Conservation (phyloP, 2,329 filamentous ascomycete genomes). For the Setomelanomma holmii region DNA sequence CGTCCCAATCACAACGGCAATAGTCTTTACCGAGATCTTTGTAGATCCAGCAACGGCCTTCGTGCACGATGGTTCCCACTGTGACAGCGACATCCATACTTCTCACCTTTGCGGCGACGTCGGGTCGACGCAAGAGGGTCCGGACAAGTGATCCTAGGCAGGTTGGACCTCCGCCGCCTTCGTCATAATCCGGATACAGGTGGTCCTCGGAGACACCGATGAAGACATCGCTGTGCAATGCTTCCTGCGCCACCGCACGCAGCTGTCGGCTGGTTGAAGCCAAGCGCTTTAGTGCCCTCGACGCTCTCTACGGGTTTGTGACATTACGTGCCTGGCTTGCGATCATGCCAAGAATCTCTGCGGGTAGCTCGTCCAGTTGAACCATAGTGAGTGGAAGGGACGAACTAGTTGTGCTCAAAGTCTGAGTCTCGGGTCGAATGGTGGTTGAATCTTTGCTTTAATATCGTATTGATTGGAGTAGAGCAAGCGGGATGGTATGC, state of each 20-base stretch:
- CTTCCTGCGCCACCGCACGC: background rate
- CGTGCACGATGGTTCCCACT: background rate
- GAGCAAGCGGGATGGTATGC: background rate
- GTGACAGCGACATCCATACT: background rate
- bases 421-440: too few species aligned
- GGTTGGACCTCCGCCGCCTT: background rate
- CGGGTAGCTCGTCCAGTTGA: background rate
- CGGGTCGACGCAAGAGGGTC: background rate
- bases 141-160: background rate
- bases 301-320: background rate
- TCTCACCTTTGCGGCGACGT: background rate
- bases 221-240: background rate
- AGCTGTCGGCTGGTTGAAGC: background rate
- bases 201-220: background rate
- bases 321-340: background rate
- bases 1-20: background rate
- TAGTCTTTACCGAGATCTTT: background rate
- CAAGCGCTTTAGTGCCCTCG: background rate
- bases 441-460: too few species aligned
- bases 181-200: background rate
- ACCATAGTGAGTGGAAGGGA: too few species aligned
- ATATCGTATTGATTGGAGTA: too few species aligned
- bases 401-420: too few species aligned
- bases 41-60: background rate
- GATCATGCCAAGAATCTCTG: background rate